Evolutionary conservation across 331 rosid species (phyloP).

Genomic region (Dryas integrifolia): DNA sequence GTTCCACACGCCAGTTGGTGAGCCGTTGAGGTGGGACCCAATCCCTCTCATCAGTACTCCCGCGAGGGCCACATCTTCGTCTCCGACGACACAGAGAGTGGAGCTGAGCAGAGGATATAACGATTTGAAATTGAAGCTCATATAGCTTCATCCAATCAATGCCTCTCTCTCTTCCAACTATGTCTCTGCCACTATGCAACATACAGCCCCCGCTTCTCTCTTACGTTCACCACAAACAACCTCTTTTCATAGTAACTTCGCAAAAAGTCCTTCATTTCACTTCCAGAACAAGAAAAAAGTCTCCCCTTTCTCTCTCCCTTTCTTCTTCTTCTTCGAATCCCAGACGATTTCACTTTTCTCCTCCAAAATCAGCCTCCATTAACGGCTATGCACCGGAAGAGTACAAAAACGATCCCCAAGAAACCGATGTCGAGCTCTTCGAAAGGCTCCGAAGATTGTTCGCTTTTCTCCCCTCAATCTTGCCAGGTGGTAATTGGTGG

Average conservation of each 20-base stretch:
- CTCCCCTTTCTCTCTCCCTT: slow-evolving; percentile 19
- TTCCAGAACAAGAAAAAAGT: background rate
- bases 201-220: slow-evolving; percentile 31
- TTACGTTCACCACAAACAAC: slow-evolving; percentile 29
- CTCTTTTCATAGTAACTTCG: background rate
- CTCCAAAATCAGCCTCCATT: slow-evolving; percentile 53
- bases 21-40: too few species aligned
- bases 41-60: too few species aligned
- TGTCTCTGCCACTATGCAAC: slow-evolving; percentile 49
- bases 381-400: slow-evolving; percentile 49
- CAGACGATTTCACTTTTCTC: slow-evolving; percentile 25
- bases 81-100: slow-evolving; percentile 20
- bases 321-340: slow-evolving; percentile 8
- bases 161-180: slow-evolving; percentile 18
- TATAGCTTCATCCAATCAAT: slow-evolving; percentile 27
- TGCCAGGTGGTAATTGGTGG: slow-evolving; percentile 94
- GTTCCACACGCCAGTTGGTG: slow-evolving; percentile 17
- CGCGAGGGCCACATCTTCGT: slow-evolving; percentile 4
- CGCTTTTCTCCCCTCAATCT: slow-evolving; percentile 38
- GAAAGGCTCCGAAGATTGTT: slow-evolving; percentile 39
- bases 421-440: slow-evolving; percentile 27
- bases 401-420: slow-evolving; percentile 18
- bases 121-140: slow-evolving; percentile 20
- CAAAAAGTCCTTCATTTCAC: slow-evolving; percentile 24
- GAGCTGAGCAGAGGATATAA: slow-evolving; percentile 8